Conservation (phyloP, 176 grass and related monocot species). For the Aegilops tauschii region DNA sequence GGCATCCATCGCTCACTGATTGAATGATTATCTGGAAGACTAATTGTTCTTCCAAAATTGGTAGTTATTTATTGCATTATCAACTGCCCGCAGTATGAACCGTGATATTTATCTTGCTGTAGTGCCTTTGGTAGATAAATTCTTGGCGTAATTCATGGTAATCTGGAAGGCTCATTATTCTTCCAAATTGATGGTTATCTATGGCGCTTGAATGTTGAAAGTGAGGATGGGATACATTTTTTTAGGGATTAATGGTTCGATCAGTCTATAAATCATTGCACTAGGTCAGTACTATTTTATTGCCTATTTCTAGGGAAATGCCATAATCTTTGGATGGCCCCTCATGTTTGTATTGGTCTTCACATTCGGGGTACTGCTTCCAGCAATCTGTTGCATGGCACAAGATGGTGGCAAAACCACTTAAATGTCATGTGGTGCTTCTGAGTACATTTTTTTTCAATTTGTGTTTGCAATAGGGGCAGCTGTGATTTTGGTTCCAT, state of each 20-base stretch:
- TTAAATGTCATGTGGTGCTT: not conserved
- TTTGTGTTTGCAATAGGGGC: not conserved
- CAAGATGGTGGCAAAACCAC: constrained; percentile 14
- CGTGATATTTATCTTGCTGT: not conserved
- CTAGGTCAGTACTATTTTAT: not conserved
- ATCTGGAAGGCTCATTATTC: constrained; percentile 7
- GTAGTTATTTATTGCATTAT: not conserved
- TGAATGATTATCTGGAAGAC: constrained; percentile 27
- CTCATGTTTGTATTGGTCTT: not conserved
- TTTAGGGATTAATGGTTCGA: not conserved
- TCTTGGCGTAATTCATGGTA: not conserved
- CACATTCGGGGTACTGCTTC: not conserved
- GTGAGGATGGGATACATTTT: not conserved
- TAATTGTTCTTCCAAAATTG: not conserved
- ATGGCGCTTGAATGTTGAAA: constrained; percentile 6
- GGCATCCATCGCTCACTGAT: not conserved
- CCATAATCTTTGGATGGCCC: not conserved
- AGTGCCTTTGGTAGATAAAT: not conserved
- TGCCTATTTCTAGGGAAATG: not conserved
- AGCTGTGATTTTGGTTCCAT: constrained; percentile 4
- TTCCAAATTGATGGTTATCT: not conserved
- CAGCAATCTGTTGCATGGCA: not conserved
- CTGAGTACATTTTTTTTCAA: not conserved
- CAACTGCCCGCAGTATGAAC: not conserved
- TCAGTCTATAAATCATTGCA: not conserved